phyloP scores from a whole-genome alignment of 768 basidiomycete genomes.

The Lactarius tabidus region DNA sequence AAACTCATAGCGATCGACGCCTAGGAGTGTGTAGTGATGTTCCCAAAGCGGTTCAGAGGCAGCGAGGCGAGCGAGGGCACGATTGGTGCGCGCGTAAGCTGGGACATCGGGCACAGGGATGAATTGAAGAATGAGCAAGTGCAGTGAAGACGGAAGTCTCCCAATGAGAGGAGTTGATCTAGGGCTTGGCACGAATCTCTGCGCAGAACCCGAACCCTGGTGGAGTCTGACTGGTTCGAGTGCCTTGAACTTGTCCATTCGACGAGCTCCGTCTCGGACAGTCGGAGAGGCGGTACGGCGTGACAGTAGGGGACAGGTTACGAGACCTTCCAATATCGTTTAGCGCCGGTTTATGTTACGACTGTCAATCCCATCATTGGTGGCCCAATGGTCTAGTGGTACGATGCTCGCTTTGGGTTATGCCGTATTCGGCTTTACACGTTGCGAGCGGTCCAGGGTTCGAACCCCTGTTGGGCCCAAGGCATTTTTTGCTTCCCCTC shows the following conservation, averaged over 20 bases:
- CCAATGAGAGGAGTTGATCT: constrained; percentile 52
- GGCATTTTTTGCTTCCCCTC: constrained; percentile 13
- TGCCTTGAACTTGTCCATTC: constrained; percentile 84
- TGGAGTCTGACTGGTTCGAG: constrained; percentile 58
- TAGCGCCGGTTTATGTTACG: constrained; percentile 7
- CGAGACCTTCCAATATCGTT: constrained; percentile 10
- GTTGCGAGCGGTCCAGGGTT: constrained; percentile 49
- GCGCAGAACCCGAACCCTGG: constrained; percentile 29
- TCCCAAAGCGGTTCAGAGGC: constrained; percentile 81
- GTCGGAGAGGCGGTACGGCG: not conserved
- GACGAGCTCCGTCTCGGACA: constrained; percentile 1
- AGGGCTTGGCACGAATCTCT: not conserved
- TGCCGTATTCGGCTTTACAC: constrained; percentile 12
- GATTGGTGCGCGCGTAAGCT: constrained; percentile 62
- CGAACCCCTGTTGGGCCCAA: constrained; percentile 46
- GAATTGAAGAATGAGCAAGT: constrained; percentile 66
- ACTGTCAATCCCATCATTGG: constrained; percentile 8
- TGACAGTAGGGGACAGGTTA: not conserved
- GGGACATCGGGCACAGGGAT: constrained; percentile 81
- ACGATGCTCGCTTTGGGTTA: constrained; percentile 50
- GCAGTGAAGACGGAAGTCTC: constrained; percentile 71
- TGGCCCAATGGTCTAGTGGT: constrained; percentile 45
- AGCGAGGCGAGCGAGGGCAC: constrained; percentile 57
- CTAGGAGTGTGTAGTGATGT: constrained; percentile 60
- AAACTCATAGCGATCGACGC: constrained; percentile 44